These are phyloP conservation scores for Metroxylon sagu DNA, from an alignment of 176 grass and related monocot species.

Conservation along the genomic window DNA sequence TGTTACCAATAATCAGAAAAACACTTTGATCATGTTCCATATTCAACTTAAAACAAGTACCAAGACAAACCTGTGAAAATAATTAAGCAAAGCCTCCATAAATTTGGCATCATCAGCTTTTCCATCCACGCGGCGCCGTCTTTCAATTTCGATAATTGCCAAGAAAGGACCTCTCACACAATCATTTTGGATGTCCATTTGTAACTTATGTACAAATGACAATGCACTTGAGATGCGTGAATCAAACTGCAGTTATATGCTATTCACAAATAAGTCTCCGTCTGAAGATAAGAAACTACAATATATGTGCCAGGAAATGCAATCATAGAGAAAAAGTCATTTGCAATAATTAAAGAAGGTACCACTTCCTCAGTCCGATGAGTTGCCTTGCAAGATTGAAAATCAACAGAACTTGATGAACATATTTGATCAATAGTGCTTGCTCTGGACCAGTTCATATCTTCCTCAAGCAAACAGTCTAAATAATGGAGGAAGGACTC, in stretches of 20 bases:
- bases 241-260: constrained; percentile 47
- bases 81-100: constrained; percentile 62
- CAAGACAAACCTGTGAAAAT: constrained; percentile 62
- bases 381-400: constrained; percentile 30
- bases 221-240: constrained; percentile 69
- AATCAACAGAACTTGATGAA: constrained; percentile 38
- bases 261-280: constrained; percentile 1
- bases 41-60: constrained; percentile 1
- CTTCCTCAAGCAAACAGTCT: constrained; percentile 86
- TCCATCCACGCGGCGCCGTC: constrained; percentile 39
- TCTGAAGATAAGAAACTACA: neutral
- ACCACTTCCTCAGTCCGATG: constrained; percentile 56
- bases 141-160: constrained; percentile 86
- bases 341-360: constrained; percentile 1
- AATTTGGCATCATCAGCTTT: constrained; percentile 44
- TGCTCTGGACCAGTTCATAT: constrained; percentile 54
- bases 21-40: constrained; percentile 1
- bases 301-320: too few relatives aligned
- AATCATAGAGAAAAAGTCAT: too few relatives aligned
- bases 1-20: too few relatives aligned
- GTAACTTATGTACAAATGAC: constrained; percentile 72
- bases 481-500: constrained; percentile 95
- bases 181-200: constrained; percentile 41
- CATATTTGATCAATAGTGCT: constrained; percentile 26
- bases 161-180: constrained; percentile 77